phyloP scores from a whole-genome alignment of 192 early-diverging fungal species.

The Coemansia biformis region DNA sequence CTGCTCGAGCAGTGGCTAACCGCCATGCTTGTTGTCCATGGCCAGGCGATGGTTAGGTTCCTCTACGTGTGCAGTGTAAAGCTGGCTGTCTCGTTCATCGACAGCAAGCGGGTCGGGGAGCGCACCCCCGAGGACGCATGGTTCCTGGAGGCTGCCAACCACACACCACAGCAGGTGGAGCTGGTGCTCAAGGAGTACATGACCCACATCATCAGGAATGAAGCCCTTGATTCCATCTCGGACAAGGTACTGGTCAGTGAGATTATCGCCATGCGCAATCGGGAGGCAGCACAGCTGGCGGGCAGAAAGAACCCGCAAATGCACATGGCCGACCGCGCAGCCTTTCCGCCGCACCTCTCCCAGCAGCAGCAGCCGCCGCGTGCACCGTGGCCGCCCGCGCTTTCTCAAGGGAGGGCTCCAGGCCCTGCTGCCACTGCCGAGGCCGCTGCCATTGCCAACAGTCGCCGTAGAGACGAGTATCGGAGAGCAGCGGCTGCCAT shows the following conservation, averaged over 20 bases:
- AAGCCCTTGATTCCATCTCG: neutral
- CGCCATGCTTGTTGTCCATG: conserved; percentile 27
- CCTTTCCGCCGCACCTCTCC: no score
- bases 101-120: neutral
- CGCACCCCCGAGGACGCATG: neutral
- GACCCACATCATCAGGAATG: conserved; percentile 9
- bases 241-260: no score
- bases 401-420: no score
- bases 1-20: conserved; percentile 32
- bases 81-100: conserved; percentile 13
- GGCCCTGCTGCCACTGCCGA: no score
- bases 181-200: conserved; percentile 11
- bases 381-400: no score
- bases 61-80: conserved; percentile 8
- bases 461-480: neutral
- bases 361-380: no score
- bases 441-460: no score
- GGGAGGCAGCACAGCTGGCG: neutral
- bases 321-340: no score
- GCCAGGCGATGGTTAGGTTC: conserved; percentile 13
- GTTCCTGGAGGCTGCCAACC: neutral
- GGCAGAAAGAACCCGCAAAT: no score
- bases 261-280: no score
- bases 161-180: neutral
- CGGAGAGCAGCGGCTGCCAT: no score